A percentile compares a stretch with the other conserved stretches of the same genome.
phyloP scores from a whole-genome alignment of 208 protist genomes.

The Leishmania mexicana region DNA sequence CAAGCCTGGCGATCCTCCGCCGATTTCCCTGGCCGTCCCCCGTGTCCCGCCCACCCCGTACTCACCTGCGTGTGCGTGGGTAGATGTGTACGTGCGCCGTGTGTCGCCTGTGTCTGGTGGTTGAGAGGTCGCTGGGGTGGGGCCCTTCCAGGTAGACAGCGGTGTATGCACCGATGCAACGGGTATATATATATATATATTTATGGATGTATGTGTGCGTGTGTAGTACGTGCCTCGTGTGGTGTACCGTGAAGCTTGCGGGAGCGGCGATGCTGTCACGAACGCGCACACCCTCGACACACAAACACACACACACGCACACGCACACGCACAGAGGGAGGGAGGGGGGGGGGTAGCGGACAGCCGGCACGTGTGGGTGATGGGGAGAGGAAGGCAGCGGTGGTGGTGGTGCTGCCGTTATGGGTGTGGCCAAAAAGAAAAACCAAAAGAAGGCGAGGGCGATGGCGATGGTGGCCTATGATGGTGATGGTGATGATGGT shows the following conservation, averaged over 20 bases:
- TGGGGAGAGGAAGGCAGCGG: not conserved
- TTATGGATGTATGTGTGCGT: not conserved
- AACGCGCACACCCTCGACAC: not conserved
- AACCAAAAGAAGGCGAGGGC: not conserved
- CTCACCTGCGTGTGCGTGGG: not conserved
- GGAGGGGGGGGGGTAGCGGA: not conserved
- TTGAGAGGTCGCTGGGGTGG: too few relatives aligned
- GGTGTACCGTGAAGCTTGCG: not conserved
- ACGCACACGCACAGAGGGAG: not conserved
- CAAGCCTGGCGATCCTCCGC: not conserved
- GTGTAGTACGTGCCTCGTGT: not conserved
- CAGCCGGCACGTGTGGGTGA: not conserved
- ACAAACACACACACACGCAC: not conserved
- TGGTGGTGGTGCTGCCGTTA: not conserved
- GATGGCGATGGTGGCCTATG: not conserved
- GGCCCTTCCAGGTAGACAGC: too few relatives aligned
- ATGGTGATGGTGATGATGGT: too few relatives aligned
- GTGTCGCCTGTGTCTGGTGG: too few relatives aligned
- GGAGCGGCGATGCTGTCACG: not conserved
- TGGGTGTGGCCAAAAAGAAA: not conserved
- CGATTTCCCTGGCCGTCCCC: too few relatives aligned
- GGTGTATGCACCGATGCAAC: too few relatives aligned
- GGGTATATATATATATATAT: not conserved
- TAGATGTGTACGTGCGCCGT: not conserved
- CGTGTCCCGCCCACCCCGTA: not conserved